Base-by-base conservation (phyloP, 208 protist species). In the Leishmania arabica region DNA sequence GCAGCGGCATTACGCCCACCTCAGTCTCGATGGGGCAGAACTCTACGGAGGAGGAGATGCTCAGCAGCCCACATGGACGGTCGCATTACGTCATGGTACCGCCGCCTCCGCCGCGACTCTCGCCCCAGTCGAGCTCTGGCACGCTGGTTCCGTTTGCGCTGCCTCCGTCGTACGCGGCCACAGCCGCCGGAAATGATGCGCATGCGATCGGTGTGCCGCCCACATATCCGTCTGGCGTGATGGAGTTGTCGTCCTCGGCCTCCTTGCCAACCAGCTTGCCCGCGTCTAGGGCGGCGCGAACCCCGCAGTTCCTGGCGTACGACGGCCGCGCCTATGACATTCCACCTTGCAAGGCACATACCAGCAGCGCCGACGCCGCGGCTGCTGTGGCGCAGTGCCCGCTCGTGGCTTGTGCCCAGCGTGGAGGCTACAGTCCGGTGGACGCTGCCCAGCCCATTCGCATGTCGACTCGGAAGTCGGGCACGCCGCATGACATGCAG, bases 261-360 rank as follows among this genome's bases (percentile, higher is more conserved):
- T 62, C 60, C 21, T 53, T 45, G 13, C 11, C 79, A 13, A 66
- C 17, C 1, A n/a, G 1, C 47, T 80, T 69, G 27, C 56, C 75
- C n/a, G 45, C 15, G 40, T 64, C n/a, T 5, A 73, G 80, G 31
- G 45, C 51, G 15, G 51, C 11, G 2, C 56, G 72, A 11, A 49
- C 75, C 54, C 68, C 75, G 51, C 90, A 77, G 37, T 91, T 90
- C 83, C 62, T 89, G n/a, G 37, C 89, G 31, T 86, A 90, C 40
- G 83, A 89, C 56, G 91, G 91, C 40, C 84, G 81, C 40, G 89
- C 89, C 17, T 94, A 94, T 69, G 88, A 87, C 54, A 78, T 94
- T 53, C 84, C 80, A 3, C 15, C 45, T 21, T 49, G 40, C 72
- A 11, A 37, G 24, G 47, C n/a, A 37, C 60, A 17, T 0, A 54